A percentile compares a stretch with the other conserved stretches of the same genome.
Evolutionary conservation across 352 stramenopile genomes (phyloP).

Genomic region (Globisporangium splendens): DNA sequence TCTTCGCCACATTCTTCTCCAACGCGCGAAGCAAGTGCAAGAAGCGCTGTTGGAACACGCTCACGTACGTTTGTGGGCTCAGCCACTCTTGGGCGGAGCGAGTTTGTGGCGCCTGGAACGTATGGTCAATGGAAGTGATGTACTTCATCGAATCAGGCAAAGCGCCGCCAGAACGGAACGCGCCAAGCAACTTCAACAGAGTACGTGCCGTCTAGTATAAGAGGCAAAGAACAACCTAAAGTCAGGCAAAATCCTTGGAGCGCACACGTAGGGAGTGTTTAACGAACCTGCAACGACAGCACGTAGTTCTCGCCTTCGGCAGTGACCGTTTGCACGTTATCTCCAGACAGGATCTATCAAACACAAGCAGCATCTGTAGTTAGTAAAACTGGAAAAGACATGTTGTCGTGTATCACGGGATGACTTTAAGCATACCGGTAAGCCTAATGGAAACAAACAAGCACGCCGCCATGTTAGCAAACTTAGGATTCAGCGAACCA

Average conservation of each 20-base stretch:
- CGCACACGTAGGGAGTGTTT: neutral
- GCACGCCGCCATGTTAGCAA: too few relatives aligned
- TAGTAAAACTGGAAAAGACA: too few relatives aligned
- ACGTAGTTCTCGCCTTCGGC: constrained; percentile 97
- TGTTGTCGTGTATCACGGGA: too few relatives aligned
- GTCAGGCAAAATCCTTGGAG: too few relatives aligned
- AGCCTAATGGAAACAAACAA: too few relatives aligned
- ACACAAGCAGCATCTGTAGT: constrained; percentile 22
- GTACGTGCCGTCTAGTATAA: constrained; percentile 23
- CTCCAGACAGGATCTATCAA: constrained; percentile 65
- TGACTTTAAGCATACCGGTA: too few relatives aligned
- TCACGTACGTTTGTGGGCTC: constrained; percentile 31
- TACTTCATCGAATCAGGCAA: constrained; percentile 40
- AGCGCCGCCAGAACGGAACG: constrained; percentile 25
- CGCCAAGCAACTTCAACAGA: constrained; percentile 41
- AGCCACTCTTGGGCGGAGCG: constrained; percentile 31
- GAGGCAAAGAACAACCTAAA: neutral
- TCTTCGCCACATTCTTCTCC: constrained; percentile 28
- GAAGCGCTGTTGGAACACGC: constrained; percentile 55
- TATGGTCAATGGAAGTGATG: constrained; percentile 45
- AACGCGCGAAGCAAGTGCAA: constrained; percentile 39
- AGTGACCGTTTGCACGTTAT: constrained; percentile 94
- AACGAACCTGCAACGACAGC: constrained; percentile 86
- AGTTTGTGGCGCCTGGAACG: constrained; percentile 11
- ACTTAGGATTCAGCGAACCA: too few relatives aligned